phyloP scores from a whole-genome alignment of 768 basidiomycete species.

The Macrolepiota albuminosa region DNA sequence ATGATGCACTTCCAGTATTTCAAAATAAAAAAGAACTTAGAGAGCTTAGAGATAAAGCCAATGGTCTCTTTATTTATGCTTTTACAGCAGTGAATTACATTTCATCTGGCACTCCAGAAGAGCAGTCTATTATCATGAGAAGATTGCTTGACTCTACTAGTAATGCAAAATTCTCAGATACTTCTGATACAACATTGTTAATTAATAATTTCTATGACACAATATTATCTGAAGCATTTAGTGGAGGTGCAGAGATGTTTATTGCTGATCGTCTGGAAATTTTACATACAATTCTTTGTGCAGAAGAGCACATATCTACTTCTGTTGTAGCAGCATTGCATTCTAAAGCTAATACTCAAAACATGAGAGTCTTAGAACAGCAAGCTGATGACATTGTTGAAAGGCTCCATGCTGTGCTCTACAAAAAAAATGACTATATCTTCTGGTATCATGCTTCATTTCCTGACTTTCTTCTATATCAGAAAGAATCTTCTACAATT shows the following conservation, averaged over 20 bases:
- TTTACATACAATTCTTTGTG: constrained; percentile 15
- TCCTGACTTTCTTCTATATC: constrained; percentile 17
- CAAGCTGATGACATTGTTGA: constrained; percentile 6
- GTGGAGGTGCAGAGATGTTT: too few species aligned
- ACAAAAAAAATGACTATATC: constrained; percentile 10
- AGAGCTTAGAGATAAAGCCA: background rate
- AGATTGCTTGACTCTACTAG: background rate
- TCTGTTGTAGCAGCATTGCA: constrained; percentile 13
- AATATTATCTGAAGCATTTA: too few species aligned
- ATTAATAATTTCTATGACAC: too few species aligned
- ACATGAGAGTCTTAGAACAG: background rate
- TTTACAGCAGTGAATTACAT: background rate
- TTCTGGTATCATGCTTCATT: constrained; percentile 21
- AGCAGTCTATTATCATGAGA: background rate
- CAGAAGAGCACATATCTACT: constrained; percentile 7
- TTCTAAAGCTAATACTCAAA: background rate
- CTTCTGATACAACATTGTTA: background rate
- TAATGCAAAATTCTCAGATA: background rate
- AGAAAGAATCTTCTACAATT: background rate
- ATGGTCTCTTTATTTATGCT: constrained; percentile 1
- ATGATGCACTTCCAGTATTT: background rate
- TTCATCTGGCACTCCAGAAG: background rate
- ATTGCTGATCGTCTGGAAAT: too few species aligned
- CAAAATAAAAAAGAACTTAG: background rate
- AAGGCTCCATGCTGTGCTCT: constrained; percentile 18